Conservation (phyloP, 2,329 filamentous ascomycete species). For the Nigrospora oryzae region DNA sequence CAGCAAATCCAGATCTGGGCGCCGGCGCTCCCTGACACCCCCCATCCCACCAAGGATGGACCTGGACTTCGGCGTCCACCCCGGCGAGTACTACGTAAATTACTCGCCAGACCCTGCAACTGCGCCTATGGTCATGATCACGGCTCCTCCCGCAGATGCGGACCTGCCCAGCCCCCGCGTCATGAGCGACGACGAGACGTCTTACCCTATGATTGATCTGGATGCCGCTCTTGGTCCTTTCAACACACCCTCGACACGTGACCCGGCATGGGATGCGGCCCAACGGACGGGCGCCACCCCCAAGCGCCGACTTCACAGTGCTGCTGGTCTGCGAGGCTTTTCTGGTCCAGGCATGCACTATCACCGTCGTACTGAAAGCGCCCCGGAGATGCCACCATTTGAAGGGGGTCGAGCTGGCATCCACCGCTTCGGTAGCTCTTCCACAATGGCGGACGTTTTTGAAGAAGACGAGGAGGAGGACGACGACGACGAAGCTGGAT, state of each 20-base stretch:
- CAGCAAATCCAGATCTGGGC: slow-evolving; percentile 29
- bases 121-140: slow-evolving; percentile 30
- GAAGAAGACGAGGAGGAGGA: slow-evolving; percentile 71
- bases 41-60: slow-evolving; percentile 26
- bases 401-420: slow-evolving; percentile 51
- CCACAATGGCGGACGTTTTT: slow-evolving; percentile 79
- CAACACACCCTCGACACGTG: slow-evolving; percentile 64
- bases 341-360: slow-evolving; percentile 64
- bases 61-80: slow-evolving; percentile 15
- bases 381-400: slow-evolving; percentile 70
- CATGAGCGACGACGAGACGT: slow-evolving; percentile 50
- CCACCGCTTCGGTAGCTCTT: slow-evolving; percentile 55
- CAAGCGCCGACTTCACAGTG: slow-evolving; percentile 68
- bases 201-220: slow-evolving; percentile 81
- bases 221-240: slow-evolving; percentile 91
- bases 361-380: slow-evolving; percentile 71
- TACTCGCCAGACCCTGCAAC: slow-evolving; percentile 17
- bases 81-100: slow-evolving; percentile 5
- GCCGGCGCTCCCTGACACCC: slow-evolving; percentile 36
- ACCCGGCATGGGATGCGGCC: slow-evolving; percentile 59
- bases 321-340: slow-evolving; percentile 62
- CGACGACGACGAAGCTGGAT: slow-evolving; percentile 21
- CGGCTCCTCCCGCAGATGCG: slow-evolving; percentile 25
- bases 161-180: slow-evolving; percentile 11
- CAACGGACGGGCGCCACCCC: slow-evolving; percentile 47